Percentiles rank a stretch among this genome's conserved stretches.
Conservation (phyloP, 495 filamentous ascomycete species). For the Penicillium simplicissimum region DNA sequence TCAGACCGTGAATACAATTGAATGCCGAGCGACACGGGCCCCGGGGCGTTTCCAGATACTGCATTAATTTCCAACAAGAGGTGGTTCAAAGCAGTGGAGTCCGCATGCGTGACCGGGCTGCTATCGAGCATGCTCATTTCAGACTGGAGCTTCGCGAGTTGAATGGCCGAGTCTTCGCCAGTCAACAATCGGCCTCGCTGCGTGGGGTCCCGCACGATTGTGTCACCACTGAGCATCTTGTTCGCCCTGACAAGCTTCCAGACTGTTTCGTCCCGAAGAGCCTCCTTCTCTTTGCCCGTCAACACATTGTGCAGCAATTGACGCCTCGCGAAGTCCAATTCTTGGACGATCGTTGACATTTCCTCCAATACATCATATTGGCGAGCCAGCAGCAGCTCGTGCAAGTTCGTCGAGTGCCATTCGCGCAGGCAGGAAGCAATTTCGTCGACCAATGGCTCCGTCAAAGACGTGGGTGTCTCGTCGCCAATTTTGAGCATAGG, state of each 20-base stretch:
- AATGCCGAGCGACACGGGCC: constrained; percentile 74
- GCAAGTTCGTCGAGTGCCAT: constrained; percentile 97
- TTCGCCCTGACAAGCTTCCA: constrained; percentile 95
- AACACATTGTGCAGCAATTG: constrained; percentile 93
- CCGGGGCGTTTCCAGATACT: constrained; percentile 69
- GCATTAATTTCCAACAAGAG: constrained; percentile 80
- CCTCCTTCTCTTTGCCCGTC: constrained; percentile 75
- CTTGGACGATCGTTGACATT: constrained; percentile 73
- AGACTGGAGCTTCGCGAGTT: constrained; percentile 87
- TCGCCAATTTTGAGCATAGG: constrained; percentile 98
- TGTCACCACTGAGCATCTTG: constrained; percentile 85
- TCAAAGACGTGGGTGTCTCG: constrained; percentile 83
- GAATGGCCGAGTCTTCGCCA: constrained; percentile 88
- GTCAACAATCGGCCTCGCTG: constrained; percentile 84
- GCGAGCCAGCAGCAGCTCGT: constrained; percentile 82
- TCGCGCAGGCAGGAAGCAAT: constrained; percentile 94
- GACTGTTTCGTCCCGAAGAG: constrained; percentile 78
- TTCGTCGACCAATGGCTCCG: constrained; percentile 94
- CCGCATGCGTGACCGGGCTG: constrained; percentile 63
- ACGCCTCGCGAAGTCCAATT: constrained; percentile 77
- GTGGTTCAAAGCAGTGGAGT: constrained; percentile 77
- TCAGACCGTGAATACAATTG: constrained; percentile 72
- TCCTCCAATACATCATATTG: constrained; percentile 80
- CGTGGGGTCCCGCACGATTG: constrained; percentile 87
- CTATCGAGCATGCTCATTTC: constrained; percentile 93